phyloP scores from a whole-genome alignment of 2,329 filamentous ascomycete species.

The Fusarium tupiense region DNA sequence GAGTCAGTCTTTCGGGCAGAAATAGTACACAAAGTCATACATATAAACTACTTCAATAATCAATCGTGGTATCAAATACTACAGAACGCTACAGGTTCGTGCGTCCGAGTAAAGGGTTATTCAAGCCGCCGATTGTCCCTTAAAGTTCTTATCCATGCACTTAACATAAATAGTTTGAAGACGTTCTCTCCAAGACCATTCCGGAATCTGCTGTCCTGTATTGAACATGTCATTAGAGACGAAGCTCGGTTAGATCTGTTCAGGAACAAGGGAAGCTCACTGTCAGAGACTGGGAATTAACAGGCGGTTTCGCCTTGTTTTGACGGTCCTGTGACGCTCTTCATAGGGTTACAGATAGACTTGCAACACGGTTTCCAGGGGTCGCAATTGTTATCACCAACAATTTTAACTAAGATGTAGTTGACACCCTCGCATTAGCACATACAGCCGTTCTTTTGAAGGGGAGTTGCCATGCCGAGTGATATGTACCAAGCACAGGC shows the following conservation, averaged over 20 bases:
- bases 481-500: background rate
- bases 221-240: too few relatives aligned
- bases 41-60: background rate
- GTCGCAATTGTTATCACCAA: too few relatives aligned
- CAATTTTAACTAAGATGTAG: too few relatives aligned
- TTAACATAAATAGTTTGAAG: too few relatives aligned
- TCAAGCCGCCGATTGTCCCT: accelerated
- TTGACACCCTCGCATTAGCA: background rate
- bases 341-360: too few relatives aligned
- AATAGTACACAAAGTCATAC: accelerated
- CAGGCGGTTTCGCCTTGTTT: too few relatives aligned
- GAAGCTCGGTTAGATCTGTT: too few relatives aligned
- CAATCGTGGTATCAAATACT: accelerated
- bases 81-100: background rate
- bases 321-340: too few relatives aligned
- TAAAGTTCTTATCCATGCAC: background rate
- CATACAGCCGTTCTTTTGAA: background rate
- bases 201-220: too few relatives aligned
- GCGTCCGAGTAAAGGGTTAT: accelerated
- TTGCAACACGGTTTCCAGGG: background rate
- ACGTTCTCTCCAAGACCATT: too few relatives aligned
- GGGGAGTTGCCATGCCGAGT: background rate
- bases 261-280: too few relatives aligned
- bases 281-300: too few relatives aligned
- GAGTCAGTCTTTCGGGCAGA: background rate